Conservation (phyloP, 2,329 filamentous ascomycete species). For the Septoria petroselini region DNA sequence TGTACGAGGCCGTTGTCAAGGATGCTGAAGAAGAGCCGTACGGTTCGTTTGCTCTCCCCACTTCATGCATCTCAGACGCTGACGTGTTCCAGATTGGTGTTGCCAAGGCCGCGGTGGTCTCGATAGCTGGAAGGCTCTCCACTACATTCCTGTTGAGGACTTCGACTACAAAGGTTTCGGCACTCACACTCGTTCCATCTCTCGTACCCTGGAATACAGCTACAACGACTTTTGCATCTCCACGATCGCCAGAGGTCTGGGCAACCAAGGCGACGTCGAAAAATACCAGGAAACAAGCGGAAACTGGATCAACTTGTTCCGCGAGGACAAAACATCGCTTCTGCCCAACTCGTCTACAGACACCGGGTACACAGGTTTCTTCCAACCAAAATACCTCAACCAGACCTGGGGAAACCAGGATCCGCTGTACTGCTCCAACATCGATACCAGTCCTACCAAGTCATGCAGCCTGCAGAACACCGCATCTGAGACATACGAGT, state of each 20-base stretch:
- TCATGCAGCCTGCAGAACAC: conserved; percentile 52
- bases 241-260: conserved; percentile 44
- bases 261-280: conserved; percentile 40
- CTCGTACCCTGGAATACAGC: conserved; percentile 51
- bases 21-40: conserved; percentile 57
- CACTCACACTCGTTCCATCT: conserved; percentile 53
- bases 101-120: conserved; percentile 67
- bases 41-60: conserved; percentile 10
- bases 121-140: conserved; percentile 63
- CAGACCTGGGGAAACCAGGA: conserved; percentile 56
- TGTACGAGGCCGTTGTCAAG: conserved; percentile 60
- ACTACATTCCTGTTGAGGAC: conserved; percentile 56
- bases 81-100: conserved; percentile 44
- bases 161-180: conserved; percentile 49
- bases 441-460: conserved; percentile 28
- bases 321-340: conserved; percentile 56
- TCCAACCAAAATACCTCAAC: conserved; percentile 57
- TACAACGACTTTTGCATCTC: conserved; percentile 47
- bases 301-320: conserved; percentile 68
- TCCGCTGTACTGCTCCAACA: conserved; percentile 43
- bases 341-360: conserved; percentile 41
- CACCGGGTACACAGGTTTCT: conserved; percentile 62
- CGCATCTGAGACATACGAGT: conserved; percentile 65
- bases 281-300: conserved; percentile 53
- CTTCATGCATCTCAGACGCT: no score